Percentiles rank a stretch among this genome's conserved stretches.
phyloP scores from a whole-genome alignment of 1,139 yeast genomes.

The Candida neerlandica region DNA sequence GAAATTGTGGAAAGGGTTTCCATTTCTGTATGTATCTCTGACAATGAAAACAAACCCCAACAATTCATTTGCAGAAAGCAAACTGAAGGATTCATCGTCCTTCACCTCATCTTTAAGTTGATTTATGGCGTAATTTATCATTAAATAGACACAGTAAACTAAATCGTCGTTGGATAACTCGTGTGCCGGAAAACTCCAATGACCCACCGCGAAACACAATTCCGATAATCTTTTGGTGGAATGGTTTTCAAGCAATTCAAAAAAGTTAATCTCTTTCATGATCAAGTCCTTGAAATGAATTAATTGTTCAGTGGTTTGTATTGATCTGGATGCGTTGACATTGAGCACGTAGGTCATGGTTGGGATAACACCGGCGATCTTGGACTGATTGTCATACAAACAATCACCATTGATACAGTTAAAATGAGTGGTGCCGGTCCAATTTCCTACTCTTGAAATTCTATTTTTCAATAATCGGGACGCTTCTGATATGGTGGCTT shows the following conservation, averaged over 20 bases:
- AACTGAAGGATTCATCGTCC: conserved; percentile 16
- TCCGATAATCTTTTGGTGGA: conserved; percentile 27
- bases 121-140: conserved; percentile 52
- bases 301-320: conserved; percentile 24
- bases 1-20: conserved; percentile 91
- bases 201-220: conserved; percentile 45
- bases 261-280: conserved; percentile 43
- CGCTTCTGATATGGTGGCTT: conserved; percentile 31
- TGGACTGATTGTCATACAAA: conserved; percentile 6
- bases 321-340: conserved; percentile 28
- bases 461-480: conserved; percentile 35
- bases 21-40: conserved; percentile 77
- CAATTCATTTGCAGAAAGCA: conserved; percentile 46
- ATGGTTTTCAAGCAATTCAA: conserved; percentile 28
- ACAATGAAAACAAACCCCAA: conserved; percentile 62
- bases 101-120: conserved; percentile 22
- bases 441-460: conserved; percentile 52
- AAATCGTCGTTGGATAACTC: conserved; percentile 69
- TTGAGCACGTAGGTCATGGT: conserved; percentile 38
- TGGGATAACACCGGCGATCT: conserved; percentile 26
- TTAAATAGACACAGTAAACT: conserved; percentile 58
- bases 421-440: conserved; percentile 51
- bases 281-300: conserved; percentile 30
- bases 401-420: not conserved
- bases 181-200: conserved; percentile 70